phyloP scores from a whole-genome alignment of 2,329 filamentous ascomycete species.

The Trichoderma sp. region DNA sequence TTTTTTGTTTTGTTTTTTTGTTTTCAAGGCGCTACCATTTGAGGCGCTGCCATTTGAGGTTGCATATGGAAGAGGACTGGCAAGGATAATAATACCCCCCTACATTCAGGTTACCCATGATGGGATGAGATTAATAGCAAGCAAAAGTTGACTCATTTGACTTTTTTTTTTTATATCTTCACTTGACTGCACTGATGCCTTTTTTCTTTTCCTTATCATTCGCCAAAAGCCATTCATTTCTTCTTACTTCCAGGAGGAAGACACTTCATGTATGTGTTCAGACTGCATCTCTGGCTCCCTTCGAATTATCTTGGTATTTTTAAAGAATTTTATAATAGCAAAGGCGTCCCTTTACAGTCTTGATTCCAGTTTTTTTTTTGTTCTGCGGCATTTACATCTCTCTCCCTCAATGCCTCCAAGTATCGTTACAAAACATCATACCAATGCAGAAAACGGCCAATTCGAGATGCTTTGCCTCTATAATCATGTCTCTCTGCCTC shows the following conservation, averaged over 20 bases:
- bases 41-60: not conserved
- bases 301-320: too few relatives aligned
- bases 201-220: too few relatives aligned
- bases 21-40: not conserved
- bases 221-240: too few relatives aligned
- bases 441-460: not conserved
- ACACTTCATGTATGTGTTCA: too few relatives aligned
- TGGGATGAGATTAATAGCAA: conserved; percentile 2
- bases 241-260: too few relatives aligned
- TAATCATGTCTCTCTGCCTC: not conserved
- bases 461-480: not conserved
- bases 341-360: too few relatives aligned
- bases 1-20: not conserved
- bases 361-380: too few relatives aligned
- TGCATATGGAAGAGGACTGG: conserved; percentile 3
- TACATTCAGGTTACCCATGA: conserved; percentile 1
- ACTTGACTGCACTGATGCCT: not conserved
- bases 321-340: too few relatives aligned
- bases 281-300: too few relatives aligned
- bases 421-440: not conserved
- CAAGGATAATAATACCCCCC: conserved; percentile 5
- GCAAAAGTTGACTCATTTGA: not conserved
- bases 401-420: not conserved
- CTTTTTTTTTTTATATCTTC: not conserved
- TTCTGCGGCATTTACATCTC: too few relatives aligned